These are phyloP conservation scores for Hemileia vastatrix DNA, from an alignment of 1,284 basidiomycete genomes.

Conservation along the genomic window DNA sequence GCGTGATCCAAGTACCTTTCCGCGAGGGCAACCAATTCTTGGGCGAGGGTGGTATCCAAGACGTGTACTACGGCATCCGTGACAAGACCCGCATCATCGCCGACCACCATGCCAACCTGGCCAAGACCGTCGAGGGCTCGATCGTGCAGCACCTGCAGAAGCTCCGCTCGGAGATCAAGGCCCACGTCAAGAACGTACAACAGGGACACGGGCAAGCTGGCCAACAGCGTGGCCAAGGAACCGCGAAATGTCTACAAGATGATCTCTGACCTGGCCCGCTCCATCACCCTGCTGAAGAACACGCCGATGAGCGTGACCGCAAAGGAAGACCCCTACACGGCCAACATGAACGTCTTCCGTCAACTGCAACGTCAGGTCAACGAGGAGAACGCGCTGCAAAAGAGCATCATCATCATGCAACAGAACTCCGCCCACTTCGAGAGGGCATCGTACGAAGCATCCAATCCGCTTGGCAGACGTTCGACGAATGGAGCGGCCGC, in stretches of 20 bases:
- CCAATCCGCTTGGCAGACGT: slow-evolving; percentile 94
- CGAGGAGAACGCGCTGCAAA: slow-evolving; percentile 98
- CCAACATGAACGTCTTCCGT: slow-evolving; percentile 68
- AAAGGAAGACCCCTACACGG: slow-evolving; percentile 71
- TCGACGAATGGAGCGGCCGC: slow-evolving; percentile 89
- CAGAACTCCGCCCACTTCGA: slow-evolving; percentile 94
- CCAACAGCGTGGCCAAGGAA: slow-evolving; percentile 84
- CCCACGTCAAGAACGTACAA: slow-evolving; percentile 67
- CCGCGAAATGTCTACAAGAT: slow-evolving; percentile 77
- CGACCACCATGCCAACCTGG: slow-evolving; percentile 92
- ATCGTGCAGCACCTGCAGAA: slow-evolving; percentile 98
- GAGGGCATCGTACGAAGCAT: slow-evolving; percentile 60
- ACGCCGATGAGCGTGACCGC: slow-evolving; percentile 78
- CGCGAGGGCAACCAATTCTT: slow-evolving; percentile 83
- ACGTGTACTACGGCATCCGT: slow-evolving; percentile 78
- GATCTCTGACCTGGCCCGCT: slow-evolving; percentile 76
- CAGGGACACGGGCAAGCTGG: slow-evolving; percentile 60
- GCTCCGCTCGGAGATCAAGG: slow-evolving; percentile 86
- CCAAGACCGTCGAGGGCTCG: slow-evolving; percentile 88
- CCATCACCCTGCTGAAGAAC: slow-evolving; percentile 85
- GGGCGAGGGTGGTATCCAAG: slow-evolving; percentile 72
- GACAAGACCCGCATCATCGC: slow-evolving; percentile 91
- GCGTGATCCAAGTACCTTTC: slow-evolving; percentile 92
- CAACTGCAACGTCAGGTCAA: slow-evolving; percentile 84
- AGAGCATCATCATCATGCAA: slow-evolving; percentile 96